Evolutionary conservation across 2,329 filamentous ascomycete species (phyloP), one percentile per base, ranked within the genome.

Genomic region (Phaeomoniella chlamydospora): DNA sequence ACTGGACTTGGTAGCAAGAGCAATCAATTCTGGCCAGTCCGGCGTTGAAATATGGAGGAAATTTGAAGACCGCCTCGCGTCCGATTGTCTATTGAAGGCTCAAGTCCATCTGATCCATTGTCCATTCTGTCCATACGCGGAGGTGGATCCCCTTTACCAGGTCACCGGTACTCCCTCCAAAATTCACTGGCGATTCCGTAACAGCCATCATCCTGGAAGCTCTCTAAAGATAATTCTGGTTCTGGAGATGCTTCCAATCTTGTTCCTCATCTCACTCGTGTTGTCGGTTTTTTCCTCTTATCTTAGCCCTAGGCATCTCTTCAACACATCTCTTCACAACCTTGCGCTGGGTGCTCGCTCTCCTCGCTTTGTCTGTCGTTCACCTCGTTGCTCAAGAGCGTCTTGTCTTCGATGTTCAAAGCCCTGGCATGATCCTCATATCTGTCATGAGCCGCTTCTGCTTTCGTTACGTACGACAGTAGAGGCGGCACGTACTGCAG

Each of bases 401-500:
- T 93, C 86, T 29, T 98, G 90, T 55, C 72, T 92, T 29, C 74
- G 72, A 29, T 98, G 90, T 56, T 67, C 68, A 42, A 88, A 88
- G 45, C 68, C 73, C 11, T 96, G 88, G 88, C 68, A 71, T 19
- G 86, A 96, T 52, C 77, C 88, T 2, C 90, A 98, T 57, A 72
- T 81, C 38, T 96, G 90, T 60, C 81, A 92, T 63, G 85, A 92
- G 51, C 84, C 80, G 1, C 77, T 80, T 30, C 74, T 80, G 35
- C 72, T 85, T 11, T 82, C 86, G 4, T 71, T 96, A 17, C 81
- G 88, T 36, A 86, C 84, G 1, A 82, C 88, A 45, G 79, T 96
- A 44, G 90, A 96, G 60, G 80, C 86, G 46, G 88, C 87, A 37
- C 90, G 92, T 65, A 93, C 87, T 42, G 77, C 87, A 52, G 88